Evolutionary conservation across 129 eudicot genomes (phyloP).

Genomic region (Escallonia herrerae): DNA sequence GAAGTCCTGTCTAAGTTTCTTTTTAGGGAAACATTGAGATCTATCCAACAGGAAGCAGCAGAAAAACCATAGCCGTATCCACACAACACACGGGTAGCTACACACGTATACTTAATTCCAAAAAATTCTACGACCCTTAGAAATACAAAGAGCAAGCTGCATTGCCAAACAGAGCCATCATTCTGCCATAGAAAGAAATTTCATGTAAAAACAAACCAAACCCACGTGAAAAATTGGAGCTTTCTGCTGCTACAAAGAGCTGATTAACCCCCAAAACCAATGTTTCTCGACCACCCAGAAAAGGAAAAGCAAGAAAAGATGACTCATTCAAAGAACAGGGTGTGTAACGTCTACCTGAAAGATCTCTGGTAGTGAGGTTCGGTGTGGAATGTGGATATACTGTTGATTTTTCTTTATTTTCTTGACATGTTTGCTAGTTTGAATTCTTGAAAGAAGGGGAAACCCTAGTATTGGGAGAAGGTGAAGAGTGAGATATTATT

Average conservation of each 20-base stretch:
- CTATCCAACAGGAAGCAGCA: not conserved
- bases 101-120: not conserved
- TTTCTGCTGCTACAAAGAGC: not conserved
- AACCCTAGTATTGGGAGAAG: slow-evolving; percentile 5
- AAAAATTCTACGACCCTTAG: not conserved
- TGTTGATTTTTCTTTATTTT: too few species aligned
- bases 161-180: not conserved
- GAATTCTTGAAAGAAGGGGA: not conserved
- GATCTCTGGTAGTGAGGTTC: not conserved
- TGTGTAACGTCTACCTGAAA: not conserved
- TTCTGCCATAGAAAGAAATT: not conserved
- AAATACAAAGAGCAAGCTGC: not conserved
- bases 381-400: not conserved
- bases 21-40: not conserved
- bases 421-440: not conserved
- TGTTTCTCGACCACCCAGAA: slow-evolving; percentile 3
- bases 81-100: not conserved
- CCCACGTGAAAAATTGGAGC: not conserved
- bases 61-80: not conserved
- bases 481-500: not conserved
- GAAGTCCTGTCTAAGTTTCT: too few species aligned
- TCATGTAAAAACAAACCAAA: not conserved
- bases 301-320: not conserved
- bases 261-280: not conserved
- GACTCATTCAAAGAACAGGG: not conserved